Base-by-base conservation (phyloP, 768 basidiomycete species). In the Panellus pusillus region DNA sequence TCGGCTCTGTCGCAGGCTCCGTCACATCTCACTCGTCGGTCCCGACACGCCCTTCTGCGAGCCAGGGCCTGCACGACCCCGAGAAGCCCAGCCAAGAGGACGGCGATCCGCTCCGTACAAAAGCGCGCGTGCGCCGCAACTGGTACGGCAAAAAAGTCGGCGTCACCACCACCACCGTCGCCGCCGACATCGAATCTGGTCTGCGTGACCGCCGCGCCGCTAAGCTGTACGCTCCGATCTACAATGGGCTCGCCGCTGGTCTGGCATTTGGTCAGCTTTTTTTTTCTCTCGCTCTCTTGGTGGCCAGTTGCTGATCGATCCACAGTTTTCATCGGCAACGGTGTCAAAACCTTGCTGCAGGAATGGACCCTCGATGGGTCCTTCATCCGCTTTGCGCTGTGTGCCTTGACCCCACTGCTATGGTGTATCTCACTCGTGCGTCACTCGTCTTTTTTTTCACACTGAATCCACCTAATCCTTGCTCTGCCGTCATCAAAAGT, bases 371-470 rank as follows among this genome's bases (percentile, higher is more conserved):
- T 91, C n/a, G 93, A 93, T 59, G 74, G 73, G 41, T 24, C 72
- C 0, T 81, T 76, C 56, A 69, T 68, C 0, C 78, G 91, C 3
- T 91, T 94, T 53, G 82, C 77, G 0, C 76, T 94, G 8, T 52
- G 84, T 9, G 79, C 73, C 7, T 74, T 85, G 0, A 65, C 75
- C 0, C 91, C 91, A 0, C 69, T 91, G 47, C 69, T 91, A 2
- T 91, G 84, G 64, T 91, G 88, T 61, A 79, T 93, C 29, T 87
- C 87, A 4, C 71, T 92, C 55, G 76, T 79, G 49, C 9, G 75
- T 69, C n/a, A n/a, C 4, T 31, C 41, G 41, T 35, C 35, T 12
- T n/a, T n/a, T 15, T 17, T 42, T 20, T 66, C 78, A n/a, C 39
- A 9, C 11, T 29, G 13, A 11, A 37, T 52, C 45, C 24, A 24